Base-by-base conservation (phyloP, 2,329 filamentous ascomycete species). In the Cladobotryum protrusum region DNA sequence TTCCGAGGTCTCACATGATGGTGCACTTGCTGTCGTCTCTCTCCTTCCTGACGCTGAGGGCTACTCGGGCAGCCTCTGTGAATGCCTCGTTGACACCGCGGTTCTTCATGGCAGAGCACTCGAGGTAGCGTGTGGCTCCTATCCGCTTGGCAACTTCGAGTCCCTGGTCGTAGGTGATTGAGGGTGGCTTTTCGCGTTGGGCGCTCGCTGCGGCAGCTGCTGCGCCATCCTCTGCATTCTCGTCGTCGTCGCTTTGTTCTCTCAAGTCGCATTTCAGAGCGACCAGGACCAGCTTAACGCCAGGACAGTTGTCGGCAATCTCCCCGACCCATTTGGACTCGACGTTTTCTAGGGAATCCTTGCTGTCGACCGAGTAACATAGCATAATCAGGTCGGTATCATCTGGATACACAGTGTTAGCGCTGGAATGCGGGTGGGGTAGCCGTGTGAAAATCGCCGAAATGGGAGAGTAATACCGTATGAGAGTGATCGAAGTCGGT, bases 361-460 rank as follows among this genome's bases (percentile, higher is more conserved):
- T 89, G 67, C 89, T 96, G 71, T 99, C 93, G 67, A 97, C 88
- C 61, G 88, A 93, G 73, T 97, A 99, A 76, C 93, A 99, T 59
- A 99, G 87, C 87, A 99, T 96, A 62, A 99, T 96, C 41, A 95
- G 84, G 65, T 99, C 93, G 47, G 93, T 99, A 67, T 99, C 93
- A 58, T 85, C 76, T 79, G 12, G 35, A 48, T 7, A 4, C 48
- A 15, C 34, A 36, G 18, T 46, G 49, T 58, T 42, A 18, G 35
- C 33, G 15, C 20, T 17, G 46, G 24, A 36, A 35, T 43, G 47
- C 18, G 46, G 34, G 47, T 43, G 43, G 45, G 49, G 45, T 32
- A 18, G 45, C 18, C 13, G 35, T 34, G 43, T 35, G 43, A 45
- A 35, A 29, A 35, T 33, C 7, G 40, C 33, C 29, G 35, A 49